Conservation (phyloP, 2,329 filamentous ascomycete genomes). For the Penicillium sp. region DNA sequence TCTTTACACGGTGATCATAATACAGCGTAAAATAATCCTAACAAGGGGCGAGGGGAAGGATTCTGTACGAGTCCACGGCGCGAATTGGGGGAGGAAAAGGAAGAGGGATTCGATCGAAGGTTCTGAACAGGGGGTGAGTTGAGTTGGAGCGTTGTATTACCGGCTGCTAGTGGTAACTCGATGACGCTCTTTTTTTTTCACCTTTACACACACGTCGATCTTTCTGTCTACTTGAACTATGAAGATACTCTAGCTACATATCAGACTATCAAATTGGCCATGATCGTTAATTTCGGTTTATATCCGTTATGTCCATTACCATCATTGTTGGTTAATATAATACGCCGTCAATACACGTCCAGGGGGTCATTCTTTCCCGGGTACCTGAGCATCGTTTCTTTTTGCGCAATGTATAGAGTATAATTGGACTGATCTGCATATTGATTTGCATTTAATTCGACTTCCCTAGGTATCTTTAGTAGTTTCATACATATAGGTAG, state of each 20-base stretch:
- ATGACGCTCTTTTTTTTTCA: neutral
- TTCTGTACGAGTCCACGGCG: conserved; percentile 2
- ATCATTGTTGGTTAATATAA: neutral
- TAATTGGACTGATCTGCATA: neutral
- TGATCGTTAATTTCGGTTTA: neutral
- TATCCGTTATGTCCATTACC: neutral
- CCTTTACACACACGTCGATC: neutral
- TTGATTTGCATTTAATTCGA: neutral
- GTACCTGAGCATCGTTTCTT: conserved; percentile 7
- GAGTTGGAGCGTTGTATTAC: neutral
- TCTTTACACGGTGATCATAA: conserved; percentile 26
- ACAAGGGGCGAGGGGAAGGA: conserved; percentile 7
- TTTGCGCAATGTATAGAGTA: neutral
- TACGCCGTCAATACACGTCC: conserved; percentile 9
- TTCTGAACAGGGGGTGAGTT: conserved; percentile 2
- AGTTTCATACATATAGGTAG: neutral
- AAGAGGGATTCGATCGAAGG: conserved; percentile 11
- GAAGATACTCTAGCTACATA: neutral
- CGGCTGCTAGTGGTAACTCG: neutral
- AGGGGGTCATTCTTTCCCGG: conserved; percentile 3
- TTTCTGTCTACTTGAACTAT: neutral
- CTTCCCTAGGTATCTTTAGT: neutral
- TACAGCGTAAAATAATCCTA: conserved; percentile 10
- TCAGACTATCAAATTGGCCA: neutral
- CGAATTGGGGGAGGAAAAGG: conserved; percentile 10